Conservation (phyloP, 371 early-diverging fungal genomes). For the Mortierella sp. region DNA sequence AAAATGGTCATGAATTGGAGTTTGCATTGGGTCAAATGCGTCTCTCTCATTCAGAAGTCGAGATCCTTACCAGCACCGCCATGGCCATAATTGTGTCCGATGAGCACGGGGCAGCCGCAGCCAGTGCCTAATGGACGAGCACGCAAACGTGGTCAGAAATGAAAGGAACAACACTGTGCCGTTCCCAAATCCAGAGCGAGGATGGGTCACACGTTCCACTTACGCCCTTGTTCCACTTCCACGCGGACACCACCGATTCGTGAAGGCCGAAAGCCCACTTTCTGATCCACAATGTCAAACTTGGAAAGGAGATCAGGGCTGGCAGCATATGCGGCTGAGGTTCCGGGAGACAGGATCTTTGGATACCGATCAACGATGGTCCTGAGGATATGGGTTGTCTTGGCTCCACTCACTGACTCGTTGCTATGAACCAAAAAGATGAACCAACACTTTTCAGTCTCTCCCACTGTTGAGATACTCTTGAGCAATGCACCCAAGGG, state of each 20-base stretch:
- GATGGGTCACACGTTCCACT: constrained; percentile 28
- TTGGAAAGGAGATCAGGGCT: constrained; percentile 48
- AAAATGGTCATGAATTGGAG: not conserved
- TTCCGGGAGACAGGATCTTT: constrained; percentile 56
- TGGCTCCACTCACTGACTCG: constrained; percentile 29
- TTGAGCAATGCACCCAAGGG: too few relatives aligned
- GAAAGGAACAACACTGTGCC: not conserved
- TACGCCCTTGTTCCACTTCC: constrained; percentile 69
- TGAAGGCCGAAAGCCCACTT: constrained; percentile 80
- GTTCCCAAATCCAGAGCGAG: too few relatives aligned
- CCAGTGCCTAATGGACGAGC: constrained; percentile 29
- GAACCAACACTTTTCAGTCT: too few relatives aligned
- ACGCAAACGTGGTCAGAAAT: not conserved
- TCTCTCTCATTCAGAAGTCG: too few relatives aligned
- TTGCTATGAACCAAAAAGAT: too few relatives aligned
- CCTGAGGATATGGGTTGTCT: constrained; percentile 55
- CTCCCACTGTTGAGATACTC: too few relatives aligned
- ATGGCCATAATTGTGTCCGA: constrained; percentile 86
- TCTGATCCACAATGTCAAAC: constrained; percentile 67
- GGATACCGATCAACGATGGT: constrained; percentile 66
- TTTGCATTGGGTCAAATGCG: too few relatives aligned
- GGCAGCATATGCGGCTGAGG: constrained; percentile 55
- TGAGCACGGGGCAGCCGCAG: constrained; percentile 56
- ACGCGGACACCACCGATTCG: constrained; percentile 77
- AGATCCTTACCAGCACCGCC: constrained; percentile 70